Evolutionary conservation across 306 rosid species (phyloP).

Genomic region (Prunus padus): DNA sequence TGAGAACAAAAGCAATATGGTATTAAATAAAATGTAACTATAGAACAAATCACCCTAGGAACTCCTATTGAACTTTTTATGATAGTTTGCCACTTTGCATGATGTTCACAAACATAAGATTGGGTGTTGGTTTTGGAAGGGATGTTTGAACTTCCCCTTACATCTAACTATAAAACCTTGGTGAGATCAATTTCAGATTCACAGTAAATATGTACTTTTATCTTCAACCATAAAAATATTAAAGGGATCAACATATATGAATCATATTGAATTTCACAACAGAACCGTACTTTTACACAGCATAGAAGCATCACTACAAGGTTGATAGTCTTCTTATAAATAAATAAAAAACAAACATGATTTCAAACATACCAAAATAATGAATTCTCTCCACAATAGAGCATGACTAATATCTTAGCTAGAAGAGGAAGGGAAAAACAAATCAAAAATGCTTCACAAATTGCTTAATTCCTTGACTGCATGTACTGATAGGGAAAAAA

Average conservation of each 20-base stretch:
- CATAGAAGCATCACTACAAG: neutral
- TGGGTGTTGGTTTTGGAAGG: neutral
- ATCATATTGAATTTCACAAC: neutral
- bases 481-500: neutral
- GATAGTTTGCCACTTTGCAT: neutral
- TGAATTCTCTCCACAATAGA: neutral
- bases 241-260: neutral
- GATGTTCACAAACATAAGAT: neutral
- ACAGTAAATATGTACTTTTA: neutral
- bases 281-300: neutral
- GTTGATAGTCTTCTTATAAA: neutral
- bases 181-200: neutral
- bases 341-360: too few species aligned
- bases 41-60: neutral
- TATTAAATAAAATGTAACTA: neutral
- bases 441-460: neutral
- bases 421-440: neutral
- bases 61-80: neutral
- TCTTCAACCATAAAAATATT: too few species aligned
- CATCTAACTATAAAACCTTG: neutral
- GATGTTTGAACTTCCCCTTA: neutral
- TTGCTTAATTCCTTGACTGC: neutral
- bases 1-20: neutral
- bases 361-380: conserved; percentile 14
- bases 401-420: neutral